Percentiles rank a stretch among this genome's conserved stretches.
phyloP scores from a whole-genome alignment of 768 basidiomycete species.

The Russula foetens region DNA sequence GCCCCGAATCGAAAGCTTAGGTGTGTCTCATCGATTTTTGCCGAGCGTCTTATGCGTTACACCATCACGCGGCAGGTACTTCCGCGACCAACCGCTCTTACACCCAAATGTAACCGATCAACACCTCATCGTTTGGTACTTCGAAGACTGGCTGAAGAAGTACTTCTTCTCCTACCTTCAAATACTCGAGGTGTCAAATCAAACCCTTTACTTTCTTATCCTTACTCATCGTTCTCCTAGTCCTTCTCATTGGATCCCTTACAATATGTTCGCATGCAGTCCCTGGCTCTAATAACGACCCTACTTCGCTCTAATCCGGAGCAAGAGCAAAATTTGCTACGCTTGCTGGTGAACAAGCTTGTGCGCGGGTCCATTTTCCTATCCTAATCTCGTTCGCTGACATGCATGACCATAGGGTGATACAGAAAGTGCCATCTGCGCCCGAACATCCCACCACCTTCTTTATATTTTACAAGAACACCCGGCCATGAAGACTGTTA shows the following conservation, averaged over 20 bases:
- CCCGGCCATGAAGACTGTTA: conserved; percentile 84
- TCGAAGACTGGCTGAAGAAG: conserved; percentile 97
- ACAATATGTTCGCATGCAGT: conserved; percentile 1
- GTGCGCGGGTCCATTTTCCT: conserved; percentile 33
- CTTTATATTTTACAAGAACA: conserved; percentile 86
- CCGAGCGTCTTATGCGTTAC: too few species aligned
- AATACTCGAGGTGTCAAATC: conserved; percentile 65
- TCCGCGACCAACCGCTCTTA: conserved; percentile 76
- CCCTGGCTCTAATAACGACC: conserved; percentile 50
- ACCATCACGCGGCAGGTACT: conserved; percentile 50
- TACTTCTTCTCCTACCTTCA: conserved; percentile 91
- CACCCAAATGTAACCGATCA: conserved; percentile 60
- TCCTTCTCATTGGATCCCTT: conserved; percentile 64
- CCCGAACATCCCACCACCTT: conserved; percentile 82
- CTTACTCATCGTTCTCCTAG: conserved; percentile 30
- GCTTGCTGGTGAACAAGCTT: conserved; percentile 90
- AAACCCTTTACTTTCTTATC: not conserved
- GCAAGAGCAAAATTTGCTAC: conserved; percentile 93
- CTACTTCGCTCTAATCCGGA: conserved; percentile 88
- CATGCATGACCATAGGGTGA: conserved; percentile 56
- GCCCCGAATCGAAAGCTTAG: conserved; percentile 79
- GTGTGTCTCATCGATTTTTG: conserved; percentile 35
- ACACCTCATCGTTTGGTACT: conserved; percentile 76
- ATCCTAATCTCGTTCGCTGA: not conserved
- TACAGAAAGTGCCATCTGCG: conserved; percentile 77